phyloP scores from a whole-genome alignment of 2,329 filamentous ascomycete species.

The Aspergillus novoparasiticus region DNA sequence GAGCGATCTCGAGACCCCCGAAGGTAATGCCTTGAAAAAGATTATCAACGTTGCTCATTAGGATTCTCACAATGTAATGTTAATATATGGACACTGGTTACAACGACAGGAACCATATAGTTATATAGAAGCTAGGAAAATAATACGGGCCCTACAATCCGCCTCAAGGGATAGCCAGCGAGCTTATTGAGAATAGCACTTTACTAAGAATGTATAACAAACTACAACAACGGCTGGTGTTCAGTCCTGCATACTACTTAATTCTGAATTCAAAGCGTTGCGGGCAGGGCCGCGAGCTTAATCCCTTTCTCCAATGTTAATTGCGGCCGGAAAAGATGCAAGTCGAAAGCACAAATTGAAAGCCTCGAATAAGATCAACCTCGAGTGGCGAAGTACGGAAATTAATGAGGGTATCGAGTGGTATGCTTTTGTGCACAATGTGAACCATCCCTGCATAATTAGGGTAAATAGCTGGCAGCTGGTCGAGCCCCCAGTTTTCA shows the following conservation, averaged over 20 bases:
- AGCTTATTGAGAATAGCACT: neutral
- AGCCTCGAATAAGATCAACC: neutral
- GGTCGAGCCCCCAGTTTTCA: neutral
- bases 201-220: no score
- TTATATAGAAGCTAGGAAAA: no score
- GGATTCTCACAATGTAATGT: no score
- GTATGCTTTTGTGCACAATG: neutral
- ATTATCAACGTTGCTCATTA: no score
- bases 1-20: no score
- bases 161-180: no score
- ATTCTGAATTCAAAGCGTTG: neutral
- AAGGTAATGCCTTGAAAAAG: no score
- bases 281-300: neutral
- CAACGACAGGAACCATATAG: no score
- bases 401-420: neutral
- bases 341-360: neutral
- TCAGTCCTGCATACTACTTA: neutral
- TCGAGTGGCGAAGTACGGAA: neutral
- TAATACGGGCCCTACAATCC: no score
- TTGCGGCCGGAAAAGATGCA: neutral
- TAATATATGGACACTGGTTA: no score
- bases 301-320: neutral
- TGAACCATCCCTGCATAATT: neutral
- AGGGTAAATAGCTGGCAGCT: no score
- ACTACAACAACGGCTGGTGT: neutral